Evolutionary conservation across 1,284 basidiomycete species (phyloP).

Genomic region (Irpex sp.): DNA sequence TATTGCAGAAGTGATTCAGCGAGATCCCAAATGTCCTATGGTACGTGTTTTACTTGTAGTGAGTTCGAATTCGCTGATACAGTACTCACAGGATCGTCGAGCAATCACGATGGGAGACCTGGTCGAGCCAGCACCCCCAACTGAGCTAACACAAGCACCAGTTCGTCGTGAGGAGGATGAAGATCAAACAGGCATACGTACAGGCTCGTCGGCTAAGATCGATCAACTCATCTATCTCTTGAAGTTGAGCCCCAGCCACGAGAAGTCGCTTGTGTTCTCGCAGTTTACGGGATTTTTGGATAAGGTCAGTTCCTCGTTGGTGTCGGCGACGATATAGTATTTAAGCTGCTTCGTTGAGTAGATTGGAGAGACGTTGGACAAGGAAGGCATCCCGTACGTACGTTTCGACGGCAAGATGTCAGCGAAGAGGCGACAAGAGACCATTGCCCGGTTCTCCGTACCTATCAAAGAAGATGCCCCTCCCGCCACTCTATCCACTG

Average conservation of each 20-base stretch:
- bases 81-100: constrained; percentile 60
- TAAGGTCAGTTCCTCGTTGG: constrained; percentile 42
- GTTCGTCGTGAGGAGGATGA: constrained; percentile 35
- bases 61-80: not conserved
- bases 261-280: constrained; percentile 83
- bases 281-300: constrained; percentile 85
- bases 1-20: constrained; percentile 63
- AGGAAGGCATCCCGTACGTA: constrained; percentile 68
- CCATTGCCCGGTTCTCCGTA: constrained; percentile 68
- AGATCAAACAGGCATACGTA: constrained; percentile 35
- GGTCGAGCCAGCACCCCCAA: constrained; percentile 65
- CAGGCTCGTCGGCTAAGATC: constrained; percentile 77
- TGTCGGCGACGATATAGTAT: not conserved
- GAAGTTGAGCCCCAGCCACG: constrained; percentile 58
- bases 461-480: constrained; percentile 43
- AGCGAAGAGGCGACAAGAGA: constrained; percentile 72
- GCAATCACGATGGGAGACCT: constrained; percentile 55
- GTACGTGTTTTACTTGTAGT: constrained; percentile 29
- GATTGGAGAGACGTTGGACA: constrained; percentile 68
- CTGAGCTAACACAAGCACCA: constrained; percentile 60
- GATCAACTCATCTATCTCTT: constrained; percentile 75
- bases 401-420: constrained; percentile 85
- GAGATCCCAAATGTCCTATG: constrained; percentile 79
- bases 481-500: constrained; percentile 1
- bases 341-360: constrained; percentile 24